Conservation (phyloP, 75 land plant species). For the Adiantum capillusveneris region DNA sequence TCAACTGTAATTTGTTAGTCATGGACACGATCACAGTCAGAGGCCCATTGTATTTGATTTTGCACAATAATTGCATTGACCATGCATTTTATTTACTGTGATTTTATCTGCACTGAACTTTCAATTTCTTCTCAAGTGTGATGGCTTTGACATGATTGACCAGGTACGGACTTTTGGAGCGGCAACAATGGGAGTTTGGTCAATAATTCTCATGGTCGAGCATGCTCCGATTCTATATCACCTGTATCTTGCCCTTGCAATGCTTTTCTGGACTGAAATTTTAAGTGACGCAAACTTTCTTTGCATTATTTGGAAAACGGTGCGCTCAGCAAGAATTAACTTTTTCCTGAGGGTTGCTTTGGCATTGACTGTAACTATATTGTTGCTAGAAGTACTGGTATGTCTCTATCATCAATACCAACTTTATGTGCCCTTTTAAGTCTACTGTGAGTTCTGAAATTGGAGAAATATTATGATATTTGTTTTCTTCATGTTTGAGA, state of each 20-base stretch:
- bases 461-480: too few relatives aligned
- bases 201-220: constrained; percentile 48
- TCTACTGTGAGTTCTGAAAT: too few relatives aligned
- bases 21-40: too few relatives aligned
- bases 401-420: neutral
- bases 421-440: too few relatives aligned
- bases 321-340: constrained; percentile 17
- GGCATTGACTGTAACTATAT: constrained; percentile 30
- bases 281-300: constrained; percentile 35
- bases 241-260: constrained; percentile 57
- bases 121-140: too few relatives aligned
- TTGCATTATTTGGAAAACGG: constrained; percentile 40
- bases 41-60: too few relatives aligned
- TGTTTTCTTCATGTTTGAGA: too few relatives aligned
- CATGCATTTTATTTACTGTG: too few relatives aligned
- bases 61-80: too few relatives aligned
- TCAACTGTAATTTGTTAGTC: too few relatives aligned
- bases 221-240: constrained; percentile 78
- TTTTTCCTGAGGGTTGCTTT: constrained; percentile 25
- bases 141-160: too few relatives aligned
- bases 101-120: too few relatives aligned
- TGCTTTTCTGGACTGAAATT: constrained; percentile 76
- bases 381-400: constrained; percentile 86
- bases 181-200: constrained; percentile 43
- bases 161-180: constrained; percentile 61